These are phyloP conservation scores for Ogataea methylovora DNA, from an alignment of 805 yeast genomes.

Conservation along the genomic window DNA sequence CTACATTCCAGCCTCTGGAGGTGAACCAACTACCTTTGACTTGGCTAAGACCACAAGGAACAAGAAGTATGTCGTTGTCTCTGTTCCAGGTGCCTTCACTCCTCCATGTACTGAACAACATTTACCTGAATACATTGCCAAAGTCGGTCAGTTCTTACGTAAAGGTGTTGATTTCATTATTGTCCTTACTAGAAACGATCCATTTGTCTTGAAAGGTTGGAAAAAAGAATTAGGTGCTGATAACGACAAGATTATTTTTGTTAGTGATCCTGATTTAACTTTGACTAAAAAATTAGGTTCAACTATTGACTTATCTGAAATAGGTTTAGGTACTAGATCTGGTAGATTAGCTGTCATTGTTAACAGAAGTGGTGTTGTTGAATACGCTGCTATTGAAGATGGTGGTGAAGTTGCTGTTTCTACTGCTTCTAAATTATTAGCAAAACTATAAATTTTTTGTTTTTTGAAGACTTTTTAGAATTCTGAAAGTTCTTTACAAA, in stretches of 20 bases:
- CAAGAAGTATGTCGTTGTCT: slow-evolving; percentile 59
- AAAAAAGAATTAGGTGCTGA: slow-evolving; percentile 38
- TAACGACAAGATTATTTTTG: slow-evolving; percentile 43
- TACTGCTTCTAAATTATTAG: slow-evolving; percentile 16
- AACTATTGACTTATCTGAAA: slow-evolving; percentile 42
- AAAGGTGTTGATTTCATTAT: slow-evolving; percentile 60
- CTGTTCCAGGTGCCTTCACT: slow-evolving; percentile 85
- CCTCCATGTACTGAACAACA: slow-evolving; percentile 72
- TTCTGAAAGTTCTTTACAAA: too few relatives aligned
- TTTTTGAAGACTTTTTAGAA: neutral
- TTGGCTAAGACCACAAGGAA: slow-evolving; percentile 24
- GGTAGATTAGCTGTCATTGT: slow-evolving; percentile 64
- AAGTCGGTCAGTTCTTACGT: slow-evolving; percentile 40
- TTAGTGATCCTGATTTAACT: slow-evolving; percentile 51
- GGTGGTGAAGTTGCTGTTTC: slow-evolving; percentile 22
- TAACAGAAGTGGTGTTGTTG: slow-evolving; percentile 34
- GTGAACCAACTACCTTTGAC: slow-evolving; percentile 27
- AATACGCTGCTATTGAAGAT: slow-evolving; percentile 19
- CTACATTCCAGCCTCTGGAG: slow-evolving; percentile 25
- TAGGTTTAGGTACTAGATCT: slow-evolving; percentile 52
- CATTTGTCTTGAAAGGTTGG: slow-evolving; percentile 69
- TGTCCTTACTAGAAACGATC: slow-evolving; percentile 61
- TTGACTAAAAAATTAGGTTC: slow-evolving; percentile 56
- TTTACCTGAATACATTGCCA: slow-evolving; percentile 56
- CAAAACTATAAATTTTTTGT: slow-evolving; percentile 13